A percentile compares a stretch with the other conserved stretches of the same genome.
These are phyloP conservation scores for Symmetrospora coprosmae DNA, from an alignment of 768 basidiomycete genomes.

Conservation along the genomic window DNA sequence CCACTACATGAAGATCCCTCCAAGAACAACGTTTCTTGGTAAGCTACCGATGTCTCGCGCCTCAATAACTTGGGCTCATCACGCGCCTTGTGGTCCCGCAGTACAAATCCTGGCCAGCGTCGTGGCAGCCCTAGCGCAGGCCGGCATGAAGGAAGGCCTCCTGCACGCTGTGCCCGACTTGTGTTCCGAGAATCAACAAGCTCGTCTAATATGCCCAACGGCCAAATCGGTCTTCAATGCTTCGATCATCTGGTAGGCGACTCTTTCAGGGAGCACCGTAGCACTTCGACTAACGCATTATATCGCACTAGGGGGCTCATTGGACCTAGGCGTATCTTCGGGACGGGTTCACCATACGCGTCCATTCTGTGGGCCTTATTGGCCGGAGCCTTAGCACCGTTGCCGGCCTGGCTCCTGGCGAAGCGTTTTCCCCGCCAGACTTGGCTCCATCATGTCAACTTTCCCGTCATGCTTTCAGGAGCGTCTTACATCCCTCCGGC, in stretches of 20 bases:
- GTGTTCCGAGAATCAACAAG: constrained; percentile 35
- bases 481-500: constrained; percentile 72
- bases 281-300: not conserved
- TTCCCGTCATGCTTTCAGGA: constrained; percentile 71
- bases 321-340: constrained; percentile 42
- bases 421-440: constrained; percentile 51
- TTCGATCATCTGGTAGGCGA: constrained; percentile 71
- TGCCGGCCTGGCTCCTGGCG: constrained; percentile 66
- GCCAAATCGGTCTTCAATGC: constrained; percentile 80
- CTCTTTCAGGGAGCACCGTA: constrained; percentile 32
- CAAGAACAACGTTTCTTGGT: constrained; percentile 65
- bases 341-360: constrained; percentile 47
- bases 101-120: constrained; percentile 21
- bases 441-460: constrained; percentile 60
- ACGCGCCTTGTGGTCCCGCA: not conserved
- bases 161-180: constrained; percentile 39
- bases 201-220: constrained; percentile 53
- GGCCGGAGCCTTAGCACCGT: constrained; percentile 62
- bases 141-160: constrained; percentile 40
- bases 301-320: constrained; percentile 40
- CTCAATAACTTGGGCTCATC: not conserved
- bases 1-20: constrained; percentile 92
- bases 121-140: constrained; percentile 38
- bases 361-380: constrained; percentile 61
- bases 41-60: too few relatives aligned